Conservation (phyloP, 495 filamentous ascomycete genomes). For the Podospora didyma region DNA sequence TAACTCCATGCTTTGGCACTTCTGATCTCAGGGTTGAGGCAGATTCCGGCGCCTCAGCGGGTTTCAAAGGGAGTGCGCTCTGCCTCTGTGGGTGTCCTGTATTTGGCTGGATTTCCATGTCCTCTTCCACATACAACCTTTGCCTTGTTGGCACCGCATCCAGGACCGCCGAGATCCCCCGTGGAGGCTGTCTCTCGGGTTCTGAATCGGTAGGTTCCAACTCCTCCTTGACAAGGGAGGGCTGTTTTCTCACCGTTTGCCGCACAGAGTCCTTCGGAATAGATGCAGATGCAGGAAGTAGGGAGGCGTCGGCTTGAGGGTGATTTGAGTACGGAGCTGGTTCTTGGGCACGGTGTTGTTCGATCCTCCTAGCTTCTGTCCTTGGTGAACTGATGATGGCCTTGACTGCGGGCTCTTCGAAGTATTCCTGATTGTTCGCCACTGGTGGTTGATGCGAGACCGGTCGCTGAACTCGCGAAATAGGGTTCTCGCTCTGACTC, state of each 20-base stretch:
- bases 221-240: constrained; percentile 61
- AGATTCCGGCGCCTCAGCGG: background rate
- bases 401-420: constrained; percentile 15
- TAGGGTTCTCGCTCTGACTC: constrained; percentile 19
- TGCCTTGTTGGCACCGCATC: constrained; percentile 33
- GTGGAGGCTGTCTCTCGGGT: constrained; percentile 12
- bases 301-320: background rate
- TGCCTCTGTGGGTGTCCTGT: background rate
- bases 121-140: constrained; percentile 10
- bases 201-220: constrained; percentile 42
- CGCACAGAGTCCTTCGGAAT: background rate
- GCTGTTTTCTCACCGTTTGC: constrained; percentile 44
- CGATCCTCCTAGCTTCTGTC: constrained; percentile 11
- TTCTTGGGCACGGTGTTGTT: constrained; percentile 8
- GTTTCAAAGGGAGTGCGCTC: background rate
- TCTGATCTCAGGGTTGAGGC: background rate
- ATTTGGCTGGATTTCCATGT: background rate
- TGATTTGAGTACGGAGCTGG: background rate
- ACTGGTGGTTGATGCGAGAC: background rate
- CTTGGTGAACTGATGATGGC: constrained; percentile 17
- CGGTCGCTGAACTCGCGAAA: constrained; percentile 3
- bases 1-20: background rate
- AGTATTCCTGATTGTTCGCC: background rate
- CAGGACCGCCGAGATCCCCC: constrained; percentile 17
- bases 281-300: background rate